Evolutionary conservation across 2,329 filamentous ascomycete genomes (phyloP), one percentile per base, ranked within the genome.

Genomic region (Thielaviopsis populi): DNA sequence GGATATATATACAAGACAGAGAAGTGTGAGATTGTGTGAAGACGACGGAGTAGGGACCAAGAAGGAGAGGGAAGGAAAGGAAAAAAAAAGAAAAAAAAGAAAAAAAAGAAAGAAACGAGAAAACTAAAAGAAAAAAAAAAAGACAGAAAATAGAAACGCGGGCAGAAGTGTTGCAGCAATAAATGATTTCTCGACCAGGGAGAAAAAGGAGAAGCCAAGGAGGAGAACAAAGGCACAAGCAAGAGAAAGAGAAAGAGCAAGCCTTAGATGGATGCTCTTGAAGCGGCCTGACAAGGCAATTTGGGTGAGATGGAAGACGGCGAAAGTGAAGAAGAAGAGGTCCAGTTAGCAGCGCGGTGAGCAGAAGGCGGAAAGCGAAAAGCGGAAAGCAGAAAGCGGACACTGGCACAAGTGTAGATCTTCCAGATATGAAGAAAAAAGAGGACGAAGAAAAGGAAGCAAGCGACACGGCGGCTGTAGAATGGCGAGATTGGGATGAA

Each of bases 361-460:
- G 33, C n/a, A 37, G 22, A 56, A 48, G 17, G 17, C n/a, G n/a
- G n/a, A n/a, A n/a, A n/a, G n/a, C n/a, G n/a, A n/a, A n/a, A n/a
- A n/a, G n/a, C n/a, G n/a, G n/a, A n/a, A n/a, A n/a, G n/a, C n/a
- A n/a, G n/a, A n/a, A n/a, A n/a, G n/a, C 46, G 15, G 22, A 30
- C 30, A 37, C 33, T 37, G 33, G 8, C 33, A 7, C 30, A 33
- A 33, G 30, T 33, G 30, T 33, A 60, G 58, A 17, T 22, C 37
- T 30, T 5, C 48, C 11, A 30, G 24, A 17, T 37, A 46, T 60
- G 58, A 27, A 24, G 27, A 43, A 43, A 17, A 19, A 69, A 69
- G 68, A 68, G 68, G n/a, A 42, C 42, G 40, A 50, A n/a, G 22
- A 43, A 60, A 53, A n/a, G 59, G 63, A 37, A 62, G 24, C 24